Evolutionary conservation across 495 filamentous ascomycete species (phyloP).

Genomic region (Clavariopsis aquatica): DNA sequence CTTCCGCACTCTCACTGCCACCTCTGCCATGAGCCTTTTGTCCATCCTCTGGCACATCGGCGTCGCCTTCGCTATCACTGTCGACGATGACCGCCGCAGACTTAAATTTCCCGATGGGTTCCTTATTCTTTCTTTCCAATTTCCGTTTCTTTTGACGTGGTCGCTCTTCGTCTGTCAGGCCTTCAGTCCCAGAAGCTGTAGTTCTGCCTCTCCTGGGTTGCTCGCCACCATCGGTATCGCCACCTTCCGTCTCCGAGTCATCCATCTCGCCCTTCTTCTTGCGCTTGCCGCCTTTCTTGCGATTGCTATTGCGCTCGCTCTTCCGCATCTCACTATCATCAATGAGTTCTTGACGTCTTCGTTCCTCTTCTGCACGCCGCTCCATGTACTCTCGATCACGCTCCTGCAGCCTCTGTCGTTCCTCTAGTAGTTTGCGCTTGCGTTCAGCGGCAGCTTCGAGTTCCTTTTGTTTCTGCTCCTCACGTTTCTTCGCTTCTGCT

Average conservation of each 20-base stretch:
- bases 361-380: constrained; percentile 71
- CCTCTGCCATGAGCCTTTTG: background rate
- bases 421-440: constrained; percentile 75
- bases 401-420: constrained; percentile 76
- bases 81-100: constrained; percentile 45
- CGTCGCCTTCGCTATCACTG: constrained; percentile 37
- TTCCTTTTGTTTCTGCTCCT: constrained; percentile 67
- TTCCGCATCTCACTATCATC: constrained; percentile 75
- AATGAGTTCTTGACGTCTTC: constrained; percentile 65
- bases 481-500: constrained; percentile 69
- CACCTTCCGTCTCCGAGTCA: constrained; percentile 49
- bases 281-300: constrained; percentile 52
- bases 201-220: constrained; percentile 33
- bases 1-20: constrained; percentile 33
- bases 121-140: constrained; percentile 39
- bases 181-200: constrained; percentile 34
- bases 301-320: constrained; percentile 69
- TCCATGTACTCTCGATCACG: constrained; percentile 70
- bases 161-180: constrained; percentile 31
- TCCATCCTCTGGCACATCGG: constrained; percentile 15
- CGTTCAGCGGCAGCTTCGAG: constrained; percentile 68
- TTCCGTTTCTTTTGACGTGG: constrained; percentile 44
- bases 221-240: constrained; percentile 28
- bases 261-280: constrained; percentile 67
- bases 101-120: constrained; percentile 43